phyloP scores from a whole-genome alignment of 2,329 filamentous ascomycete species.

The Colletotrichum costaricense region DNA sequence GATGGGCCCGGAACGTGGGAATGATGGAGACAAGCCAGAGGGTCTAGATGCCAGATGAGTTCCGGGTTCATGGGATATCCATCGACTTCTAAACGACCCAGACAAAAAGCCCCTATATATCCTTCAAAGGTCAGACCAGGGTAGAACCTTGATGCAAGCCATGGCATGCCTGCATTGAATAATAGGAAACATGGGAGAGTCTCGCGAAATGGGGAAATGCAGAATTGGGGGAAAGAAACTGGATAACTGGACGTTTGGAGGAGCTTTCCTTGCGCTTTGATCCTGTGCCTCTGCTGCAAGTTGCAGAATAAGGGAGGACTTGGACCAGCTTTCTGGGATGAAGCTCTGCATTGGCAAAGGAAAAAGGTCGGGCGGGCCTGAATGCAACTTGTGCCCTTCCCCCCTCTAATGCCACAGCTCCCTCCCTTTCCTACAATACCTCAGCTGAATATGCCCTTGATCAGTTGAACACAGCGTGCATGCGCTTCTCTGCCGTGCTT shows the following conservation, averaged over 20 bases:
- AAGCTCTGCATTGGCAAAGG: background rate
- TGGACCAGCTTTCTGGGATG: slow-evolving; percentile 12
- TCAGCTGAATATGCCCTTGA: slow-evolving; percentile 11
- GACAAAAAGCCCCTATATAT: background rate
- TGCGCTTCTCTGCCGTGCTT: slow-evolving; percentile 1
- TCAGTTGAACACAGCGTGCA: slow-evolving; percentile 27
- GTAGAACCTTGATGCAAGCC: slow-evolving; percentile 22
- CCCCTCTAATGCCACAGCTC: background rate
- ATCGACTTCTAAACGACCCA: background rate
- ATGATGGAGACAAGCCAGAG: background rate
- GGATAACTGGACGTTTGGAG: background rate
- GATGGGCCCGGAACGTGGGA: slow-evolving; percentile 1
- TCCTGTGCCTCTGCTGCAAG: background rate
- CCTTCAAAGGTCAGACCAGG: slow-evolving; percentile 7
- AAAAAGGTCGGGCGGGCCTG: slow-evolving; percentile 3
- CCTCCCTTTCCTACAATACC: background rate
- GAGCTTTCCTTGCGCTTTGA: slow-evolving; percentile 9
- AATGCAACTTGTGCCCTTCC: slow-evolving; percentile 15
- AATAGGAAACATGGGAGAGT: slow-evolving; percentile 16
- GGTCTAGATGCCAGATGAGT: background rate
- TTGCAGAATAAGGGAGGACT: background rate
- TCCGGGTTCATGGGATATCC: slow-evolving; percentile 3
- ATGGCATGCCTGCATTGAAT: slow-evolving; percentile 26
- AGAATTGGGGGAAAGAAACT: background rate
- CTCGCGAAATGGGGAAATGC: slow-evolving; percentile 18